These are phyloP conservation scores for Venturia aucupariae DNA, from an alignment of 2,329 filamentous ascomycete species.

Conservation along the genomic window DNA sequence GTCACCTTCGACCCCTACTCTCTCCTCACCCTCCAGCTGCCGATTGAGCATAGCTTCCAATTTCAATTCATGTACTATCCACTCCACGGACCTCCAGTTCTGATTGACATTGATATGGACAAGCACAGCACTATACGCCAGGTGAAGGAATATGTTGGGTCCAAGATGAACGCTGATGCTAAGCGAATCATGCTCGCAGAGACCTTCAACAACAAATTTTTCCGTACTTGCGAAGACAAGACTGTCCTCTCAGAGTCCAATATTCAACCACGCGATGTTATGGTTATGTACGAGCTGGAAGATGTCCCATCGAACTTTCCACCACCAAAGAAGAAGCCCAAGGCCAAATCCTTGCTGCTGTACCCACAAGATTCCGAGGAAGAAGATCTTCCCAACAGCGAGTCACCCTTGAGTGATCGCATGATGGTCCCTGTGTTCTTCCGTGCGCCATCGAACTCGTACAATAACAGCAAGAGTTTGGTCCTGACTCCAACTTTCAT, in stretches of 20 bases:
- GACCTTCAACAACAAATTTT: slow-evolving; percentile 75
- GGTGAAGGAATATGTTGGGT: slow-evolving; percentile 55
- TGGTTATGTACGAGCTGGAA: slow-evolving; percentile 71
- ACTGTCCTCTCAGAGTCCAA: slow-evolving; percentile 58
- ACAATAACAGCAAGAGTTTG: slow-evolving; percentile 27
- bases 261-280: slow-evolving; percentile 53
- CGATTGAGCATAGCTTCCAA: slow-evolving; percentile 74
- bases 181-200: slow-evolving; percentile 70
- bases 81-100: slow-evolving; percentile 58
- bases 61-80: slow-evolving; percentile 70
- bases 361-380: slow-evolving; percentile 28
- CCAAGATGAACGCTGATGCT: slow-evolving; percentile 43
- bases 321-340: slow-evolving; percentile 40
- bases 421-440: slow-evolving; percentile 66
- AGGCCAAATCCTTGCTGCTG: slow-evolving; percentile 42
- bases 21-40: slow-evolving; percentile 82
- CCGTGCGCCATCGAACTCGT: slow-evolving; percentile 34
- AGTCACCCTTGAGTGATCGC: slow-evolving; percentile 53
- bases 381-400: slow-evolving; percentile 41
- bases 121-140: slow-evolving; percentile 61
- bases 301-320: slow-evolving; percentile 69
- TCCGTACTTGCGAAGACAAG: slow-evolving; percentile 71
- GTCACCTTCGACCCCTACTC: slow-evolving; percentile 99
- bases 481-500: slow-evolving; percentile 56
- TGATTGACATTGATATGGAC: slow-evolving; percentile 69